Evolutionary conservation across 2,329 filamentous ascomycete species (phyloP).

Genomic region (Nothophoma quercina): DNA sequence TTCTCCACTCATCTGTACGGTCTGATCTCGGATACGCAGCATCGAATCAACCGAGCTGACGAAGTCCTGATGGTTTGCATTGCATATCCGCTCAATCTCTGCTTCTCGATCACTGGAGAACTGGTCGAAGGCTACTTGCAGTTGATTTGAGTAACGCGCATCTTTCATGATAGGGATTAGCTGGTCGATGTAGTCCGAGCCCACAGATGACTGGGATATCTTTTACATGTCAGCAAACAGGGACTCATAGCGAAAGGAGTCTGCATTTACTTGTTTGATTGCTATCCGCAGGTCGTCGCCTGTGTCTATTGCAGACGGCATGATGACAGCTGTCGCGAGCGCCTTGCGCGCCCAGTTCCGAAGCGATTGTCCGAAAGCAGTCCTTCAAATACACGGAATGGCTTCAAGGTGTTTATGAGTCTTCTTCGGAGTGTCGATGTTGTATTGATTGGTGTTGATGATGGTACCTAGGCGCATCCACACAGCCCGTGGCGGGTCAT

Average conservation of each 20-base stretch:
- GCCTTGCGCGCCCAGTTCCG: conserved; percentile 2
- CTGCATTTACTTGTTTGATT: conserved; percentile 57
- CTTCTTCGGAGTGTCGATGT: conserved; percentile 15
- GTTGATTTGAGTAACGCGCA: conserved; percentile 76
- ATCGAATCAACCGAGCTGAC: conserved; percentile 92
- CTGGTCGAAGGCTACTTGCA: conserved; percentile 79
- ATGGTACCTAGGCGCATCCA: conserved; percentile 23
- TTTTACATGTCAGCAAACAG: conserved; percentile 51
- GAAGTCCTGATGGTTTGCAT: conserved; percentile 97
- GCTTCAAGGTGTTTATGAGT: neutral
- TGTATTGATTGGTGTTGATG: conserved; percentile 11
- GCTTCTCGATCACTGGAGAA: conserved; percentile 87
- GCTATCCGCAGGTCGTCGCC: conserved; percentile 58
- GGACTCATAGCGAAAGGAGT: neutral
- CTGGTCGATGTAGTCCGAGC: conserved; percentile 94
- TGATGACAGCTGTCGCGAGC: conserved; percentile 28
- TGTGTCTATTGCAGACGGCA: conserved; percentile 51
- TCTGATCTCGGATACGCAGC: conserved; percentile 90
- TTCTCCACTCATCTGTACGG: conserved; percentile 85
- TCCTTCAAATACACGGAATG: neutral
- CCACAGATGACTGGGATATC: conserved; percentile 92
- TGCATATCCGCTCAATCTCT: conserved; percentile 93
- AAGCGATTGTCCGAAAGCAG: neutral
- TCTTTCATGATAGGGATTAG: conserved; percentile 94
- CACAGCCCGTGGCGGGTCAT: conserved; percentile 23